Base-by-base conservation (phyloP, 2,329 filamentous ascomycete genomes). In the Davidsoniella neocaledoniae region DNA sequence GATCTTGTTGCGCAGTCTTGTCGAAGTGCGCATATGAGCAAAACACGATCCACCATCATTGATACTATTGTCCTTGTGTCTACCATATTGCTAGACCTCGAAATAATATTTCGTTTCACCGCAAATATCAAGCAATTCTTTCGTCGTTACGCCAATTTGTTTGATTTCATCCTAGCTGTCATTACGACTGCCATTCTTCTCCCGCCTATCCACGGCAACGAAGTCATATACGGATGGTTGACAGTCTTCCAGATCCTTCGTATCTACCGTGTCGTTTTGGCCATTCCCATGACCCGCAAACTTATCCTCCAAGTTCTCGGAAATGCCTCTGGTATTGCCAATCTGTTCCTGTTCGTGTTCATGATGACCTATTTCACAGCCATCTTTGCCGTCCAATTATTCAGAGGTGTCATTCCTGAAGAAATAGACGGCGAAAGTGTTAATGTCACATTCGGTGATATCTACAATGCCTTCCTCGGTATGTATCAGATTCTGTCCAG, bases 401-500 rank as follows among this genome's bases (percentile, higher is more conserved):
- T 98, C 59, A 81, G 91, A 36, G 88, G 88, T 26, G 81, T 94
- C 57, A 76, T 96, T 25, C 81, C 85, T 0, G 58, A 70, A n/a
- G 76, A 86, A 55, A 63, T 68, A 2, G 62, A 66, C n/a, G 83
- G 79, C 2, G 68, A 82, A 2, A 64, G 73, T 2, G 78, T 84
- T 54, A 66, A 73, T 19, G 76, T 91, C 40, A 83, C 85, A 0
- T 98, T 98, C 62, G 79, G 78, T 60, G 85, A 86, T 38, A 91
- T 98, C 36, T 98, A 83, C 68, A 96, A 96, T 60, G 84, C 87
- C 0, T 98, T 98, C 60, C 70, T 98, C 14, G 91, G 88, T 51
- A 96, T 98, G 87, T 98, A 98, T 61, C 86, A 95, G 64, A 78
- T 98, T 26, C 68, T 98, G 42, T 95, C 91, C 8, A 95, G 86